Conservation (phyloP, 768 basidiomycete species). For the Panaeolus papilionaceus region DNA sequence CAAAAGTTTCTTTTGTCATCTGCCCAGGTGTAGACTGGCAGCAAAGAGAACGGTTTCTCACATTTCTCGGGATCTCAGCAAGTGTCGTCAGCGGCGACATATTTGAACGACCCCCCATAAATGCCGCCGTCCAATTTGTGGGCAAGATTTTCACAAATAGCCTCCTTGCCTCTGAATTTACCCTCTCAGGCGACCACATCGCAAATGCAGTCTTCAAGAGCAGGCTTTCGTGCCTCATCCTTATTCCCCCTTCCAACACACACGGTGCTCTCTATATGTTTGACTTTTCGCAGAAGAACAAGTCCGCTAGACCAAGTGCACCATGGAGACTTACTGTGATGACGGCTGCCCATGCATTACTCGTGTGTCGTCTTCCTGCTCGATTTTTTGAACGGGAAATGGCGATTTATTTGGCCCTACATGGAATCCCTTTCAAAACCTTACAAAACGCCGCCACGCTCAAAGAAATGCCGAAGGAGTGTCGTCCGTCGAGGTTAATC, state of each 20-base stretch:
- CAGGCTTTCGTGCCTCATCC: background rate
- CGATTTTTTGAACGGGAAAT: slow-evolving; percentile 2
- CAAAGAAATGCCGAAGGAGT: background rate
- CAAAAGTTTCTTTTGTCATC: background rate
- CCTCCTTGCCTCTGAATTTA: background rate
- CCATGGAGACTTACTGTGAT: background rate
- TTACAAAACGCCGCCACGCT: background rate
- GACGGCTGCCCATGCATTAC: background rate
- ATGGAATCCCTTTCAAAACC: background rate
- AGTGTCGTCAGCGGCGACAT: background rate
- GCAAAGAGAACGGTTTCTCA: background rate
- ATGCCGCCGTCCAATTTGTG: background rate
- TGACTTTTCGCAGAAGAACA: background rate
- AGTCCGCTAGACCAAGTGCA: background rate
- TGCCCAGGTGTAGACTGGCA: background rate
- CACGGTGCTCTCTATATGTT: background rate
- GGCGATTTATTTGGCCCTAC: background rate
- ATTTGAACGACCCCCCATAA: background rate
- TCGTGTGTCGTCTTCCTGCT: slow-evolving; percentile 1
- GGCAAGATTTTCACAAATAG: slow-evolving; percentile 1
- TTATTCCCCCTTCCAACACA: background rate
- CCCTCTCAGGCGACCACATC: slow-evolving; percentile 3
- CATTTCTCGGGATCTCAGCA: background rate
- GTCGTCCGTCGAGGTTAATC: background rate
- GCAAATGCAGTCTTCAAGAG: background rate